Evolutionary conservation across 306 rosid genomes (phyloP).

Genomic region (Begonia loranthoides): DNA sequence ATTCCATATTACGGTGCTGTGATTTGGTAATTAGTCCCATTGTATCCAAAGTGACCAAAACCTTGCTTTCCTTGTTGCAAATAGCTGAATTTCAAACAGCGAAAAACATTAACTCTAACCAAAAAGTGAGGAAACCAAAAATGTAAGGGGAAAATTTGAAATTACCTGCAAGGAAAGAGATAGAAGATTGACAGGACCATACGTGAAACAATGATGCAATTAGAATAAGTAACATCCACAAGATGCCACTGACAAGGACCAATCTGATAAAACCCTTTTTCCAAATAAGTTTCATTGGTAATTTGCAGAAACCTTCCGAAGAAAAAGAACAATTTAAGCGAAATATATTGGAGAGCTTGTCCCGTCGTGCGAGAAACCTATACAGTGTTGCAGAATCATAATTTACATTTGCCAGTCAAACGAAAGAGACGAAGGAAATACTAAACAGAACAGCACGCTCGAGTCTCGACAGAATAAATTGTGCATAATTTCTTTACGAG

Average conservation of each 20-base stretch:
- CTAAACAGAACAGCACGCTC: too few species aligned
- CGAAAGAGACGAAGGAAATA: too few species aligned
- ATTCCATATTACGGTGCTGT: constrained; percentile 52
- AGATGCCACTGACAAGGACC: constrained; percentile 74
- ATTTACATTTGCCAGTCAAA: too few species aligned
- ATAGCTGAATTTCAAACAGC: constrained; percentile 52
- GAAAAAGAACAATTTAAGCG: constrained; percentile 7
- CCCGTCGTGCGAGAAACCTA: too few species aligned
- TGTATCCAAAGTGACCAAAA: constrained; percentile 50
- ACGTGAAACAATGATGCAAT: constrained; percentile 67
- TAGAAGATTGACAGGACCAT: constrained; percentile 85
- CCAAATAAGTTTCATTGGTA: constrained; percentile 71
- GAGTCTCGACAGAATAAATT: too few species aligned
- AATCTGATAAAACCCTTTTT: constrained; percentile 81
- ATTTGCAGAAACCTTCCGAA: constrained; percentile 50
- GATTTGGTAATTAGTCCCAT: constrained; percentile 51
- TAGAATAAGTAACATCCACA: constrained; percentile 89
- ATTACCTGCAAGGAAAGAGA: constrained; percentile 71
- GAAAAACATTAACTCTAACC: constrained; percentile 9
- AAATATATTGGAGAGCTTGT: too few species aligned
- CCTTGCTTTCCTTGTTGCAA: constrained; percentile 85
- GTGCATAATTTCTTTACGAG: too few species aligned
- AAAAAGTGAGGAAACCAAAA: constrained; percentile 5
- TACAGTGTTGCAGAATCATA: too few species aligned
- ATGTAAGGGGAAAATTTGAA: background rate